Conservation (phyloP, 2,329 filamentous ascomycete species). For the Fusarium sp. region DNA sequence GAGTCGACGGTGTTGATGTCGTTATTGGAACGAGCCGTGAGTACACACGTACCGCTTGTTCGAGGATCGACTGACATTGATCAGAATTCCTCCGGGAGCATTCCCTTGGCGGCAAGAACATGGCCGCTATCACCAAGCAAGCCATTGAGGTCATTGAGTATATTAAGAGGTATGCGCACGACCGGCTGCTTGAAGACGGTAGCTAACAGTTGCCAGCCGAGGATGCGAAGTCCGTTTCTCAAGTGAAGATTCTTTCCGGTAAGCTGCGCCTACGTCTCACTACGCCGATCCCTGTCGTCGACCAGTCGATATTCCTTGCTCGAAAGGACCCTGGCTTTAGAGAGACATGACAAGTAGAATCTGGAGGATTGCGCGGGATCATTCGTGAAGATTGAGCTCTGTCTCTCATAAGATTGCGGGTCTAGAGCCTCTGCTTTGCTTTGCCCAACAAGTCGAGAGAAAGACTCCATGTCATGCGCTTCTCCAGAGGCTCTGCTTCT, state of each 20-base stretch:
- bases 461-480: background rate
- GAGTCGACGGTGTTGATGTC: background rate
- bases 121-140: background rate
- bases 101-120: background rate
- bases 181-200: background rate
- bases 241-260: background rate
- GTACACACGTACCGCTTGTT: background rate
- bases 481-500: background rate
- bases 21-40: background rate
- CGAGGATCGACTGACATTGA: background rate
- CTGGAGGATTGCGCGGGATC: background rate
- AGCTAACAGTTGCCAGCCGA: background rate
- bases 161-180: background rate
- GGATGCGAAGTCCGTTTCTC: background rate
- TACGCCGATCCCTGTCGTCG: background rate
- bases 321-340: background rate
- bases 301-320: background rate
- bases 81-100: background rate
- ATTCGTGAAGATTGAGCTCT: background rate
- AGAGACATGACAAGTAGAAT: background rate
- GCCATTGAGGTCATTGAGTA: background rate
- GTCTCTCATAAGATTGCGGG: background rate
- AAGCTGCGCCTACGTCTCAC: background rate
- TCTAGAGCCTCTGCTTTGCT: background rate
- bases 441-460: background rate